phyloP scores from a whole-genome alignment of 345 rosid genomes.

The Eucalyptus curtisii region DNA sequence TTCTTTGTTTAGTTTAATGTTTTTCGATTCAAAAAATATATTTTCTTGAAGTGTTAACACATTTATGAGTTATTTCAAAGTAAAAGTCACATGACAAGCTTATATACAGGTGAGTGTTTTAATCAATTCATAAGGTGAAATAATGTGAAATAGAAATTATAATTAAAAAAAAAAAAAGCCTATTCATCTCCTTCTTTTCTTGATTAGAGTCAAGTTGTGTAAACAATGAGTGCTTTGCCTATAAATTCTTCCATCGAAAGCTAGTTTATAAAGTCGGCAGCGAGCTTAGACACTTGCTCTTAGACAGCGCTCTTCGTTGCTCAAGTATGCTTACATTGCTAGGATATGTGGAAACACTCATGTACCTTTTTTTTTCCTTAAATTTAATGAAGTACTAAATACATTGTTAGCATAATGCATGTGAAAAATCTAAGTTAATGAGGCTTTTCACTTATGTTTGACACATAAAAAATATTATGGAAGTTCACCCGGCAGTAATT shows the following conservation, averaged over 20 bases:
- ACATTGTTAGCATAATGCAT: background rate
- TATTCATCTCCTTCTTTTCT: background rate
- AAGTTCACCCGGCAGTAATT: background rate
- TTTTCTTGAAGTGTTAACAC: background rate
- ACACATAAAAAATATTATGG: background rate
- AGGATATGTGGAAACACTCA: background rate
- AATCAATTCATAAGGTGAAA: background rate
- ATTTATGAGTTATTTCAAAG: background rate
- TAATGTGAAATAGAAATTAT: no score
- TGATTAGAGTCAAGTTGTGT: no score
- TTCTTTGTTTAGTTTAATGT: background rate
- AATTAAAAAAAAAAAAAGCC: fast-evolving
- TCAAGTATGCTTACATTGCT: background rate
- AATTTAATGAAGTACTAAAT: background rate
- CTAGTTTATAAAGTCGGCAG: background rate
- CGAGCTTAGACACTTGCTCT: background rate
- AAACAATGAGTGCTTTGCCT: no score
- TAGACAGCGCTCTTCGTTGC: background rate
- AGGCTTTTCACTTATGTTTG: background rate
- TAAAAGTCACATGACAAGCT: background rate
- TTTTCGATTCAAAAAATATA: background rate
- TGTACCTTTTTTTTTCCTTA: background rate
- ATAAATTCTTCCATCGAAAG: background rate
- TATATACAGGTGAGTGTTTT: background rate
- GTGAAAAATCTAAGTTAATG: background rate